Evolutionary conservation across 257 asterid genomes (phyloP), one percentile per base, ranked within the genome.

Genomic region (Jaltomata sinuosa): DNA sequence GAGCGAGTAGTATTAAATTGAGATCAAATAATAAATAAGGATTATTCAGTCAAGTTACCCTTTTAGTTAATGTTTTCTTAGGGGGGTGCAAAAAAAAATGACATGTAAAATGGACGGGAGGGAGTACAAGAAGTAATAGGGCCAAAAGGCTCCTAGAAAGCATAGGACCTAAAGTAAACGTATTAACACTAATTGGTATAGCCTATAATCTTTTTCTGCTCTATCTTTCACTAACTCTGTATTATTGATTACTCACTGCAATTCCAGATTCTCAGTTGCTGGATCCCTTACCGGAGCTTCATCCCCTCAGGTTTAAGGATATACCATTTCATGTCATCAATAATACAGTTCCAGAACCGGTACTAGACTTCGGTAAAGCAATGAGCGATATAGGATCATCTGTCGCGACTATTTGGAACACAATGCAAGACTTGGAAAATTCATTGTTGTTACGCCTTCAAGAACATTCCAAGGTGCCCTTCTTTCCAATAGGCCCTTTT

Each of bases 401-500:
- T 0, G 47, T 86, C 3, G 94, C 92, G 14, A 82, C 88, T 27
- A 86, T 93, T 3, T 89, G 89, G 90, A 93, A 93, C 90, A 87
- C 92, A 9, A 32, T 47, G 42, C 84, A 86, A 7, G 79, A 64
- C 29, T 79, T 86, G 18, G 89, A 88, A 80, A 78, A 78, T n/a
- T 45, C 76, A 22, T 47, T 85, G 7, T 55, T 90, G 1, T 69
- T 84, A 32, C 80, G 79, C 49, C 86, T 90, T 52, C 89, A 86
- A 18, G 87, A 86, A 3, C 85, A 81, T 1, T 83, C 57, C 85
- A 78, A 54, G n/a, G 90, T 91, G 52, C 95, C 93, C 0, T 86
- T 87, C 84, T 91, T 93, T 87, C 16, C 91, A 3, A 79, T 92
- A 16, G 97, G 98, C 31, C 94, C 97, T 16, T 49, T 94, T 18